phyloP scores from a whole-genome alignment of 768 basidiomycete genomes.

The Leccinum ochraceum region DNA sequence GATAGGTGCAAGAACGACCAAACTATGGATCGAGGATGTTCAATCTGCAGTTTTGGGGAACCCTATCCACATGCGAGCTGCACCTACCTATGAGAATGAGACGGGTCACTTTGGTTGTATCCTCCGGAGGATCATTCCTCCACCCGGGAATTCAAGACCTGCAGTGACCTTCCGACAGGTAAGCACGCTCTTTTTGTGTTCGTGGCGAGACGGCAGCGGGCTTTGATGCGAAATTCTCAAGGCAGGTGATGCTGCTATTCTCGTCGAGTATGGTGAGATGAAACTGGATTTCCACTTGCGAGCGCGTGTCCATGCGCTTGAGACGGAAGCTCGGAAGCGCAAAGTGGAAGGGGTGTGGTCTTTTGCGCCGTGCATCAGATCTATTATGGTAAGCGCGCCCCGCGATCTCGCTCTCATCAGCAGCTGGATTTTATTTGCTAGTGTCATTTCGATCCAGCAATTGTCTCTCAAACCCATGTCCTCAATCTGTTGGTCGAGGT shows the following conservation, averaged over 20 bases:
- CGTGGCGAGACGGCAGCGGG: not conserved
- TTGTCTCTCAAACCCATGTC: constrained; percentile 44
- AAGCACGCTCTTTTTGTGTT: not conserved
- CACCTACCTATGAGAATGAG: not conserved
- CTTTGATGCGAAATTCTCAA: constrained; percentile 20
- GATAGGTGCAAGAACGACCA: constrained; percentile 22
- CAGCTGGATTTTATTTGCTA: constrained; percentile 16
- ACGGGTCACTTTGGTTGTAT: constrained; percentile 6
- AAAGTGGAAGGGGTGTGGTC: constrained; percentile 39
- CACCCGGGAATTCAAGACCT: constrained; percentile 23
- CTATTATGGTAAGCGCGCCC: constrained; percentile 49
- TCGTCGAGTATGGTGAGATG: constrained; percentile 63
- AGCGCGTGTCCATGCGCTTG: constrained; percentile 59
- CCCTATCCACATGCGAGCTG: not conserved
- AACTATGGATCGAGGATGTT: constrained; percentile 35
- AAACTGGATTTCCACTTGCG: constrained; percentile 52
- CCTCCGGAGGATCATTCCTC: constrained; percentile 11
- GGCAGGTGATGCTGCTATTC: constrained; percentile 65
- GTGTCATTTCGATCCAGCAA: constrained; percentile 50
- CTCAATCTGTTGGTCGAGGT: constrained; percentile 42
- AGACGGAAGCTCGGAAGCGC: constrained; percentile 38
- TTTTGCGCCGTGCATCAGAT: constrained; percentile 56
- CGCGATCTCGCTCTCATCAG: not conserved
- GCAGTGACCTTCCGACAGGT: constrained; percentile 58
- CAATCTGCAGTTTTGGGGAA: constrained; percentile 6